Conservation (phyloP, 2,329 filamentous ascomycete species). For the Gnomoniopsis smithogilvyi region DNA sequence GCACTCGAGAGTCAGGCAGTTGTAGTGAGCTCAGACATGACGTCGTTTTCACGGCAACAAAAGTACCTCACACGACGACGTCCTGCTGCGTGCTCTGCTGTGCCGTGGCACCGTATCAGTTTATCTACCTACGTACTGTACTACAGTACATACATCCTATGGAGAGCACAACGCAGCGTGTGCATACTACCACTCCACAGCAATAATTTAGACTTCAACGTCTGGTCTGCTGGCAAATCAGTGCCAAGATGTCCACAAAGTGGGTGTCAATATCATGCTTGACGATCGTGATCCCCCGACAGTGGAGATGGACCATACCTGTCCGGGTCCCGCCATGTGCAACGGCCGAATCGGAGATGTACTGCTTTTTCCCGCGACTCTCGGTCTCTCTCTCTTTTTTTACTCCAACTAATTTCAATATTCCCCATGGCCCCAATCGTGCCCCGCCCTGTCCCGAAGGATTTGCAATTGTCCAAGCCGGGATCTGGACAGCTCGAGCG, state of each 20-base stretch:
- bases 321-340: background rate
- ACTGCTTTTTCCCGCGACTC: conserved; percentile 7
- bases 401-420: background rate
- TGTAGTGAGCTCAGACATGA: conserved; percentile 12
- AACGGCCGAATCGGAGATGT: conserved; percentile 13
- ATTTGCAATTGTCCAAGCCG: background rate
- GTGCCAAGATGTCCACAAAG: background rate
- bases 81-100: background rate
- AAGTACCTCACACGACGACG: background rate
- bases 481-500: background rate
- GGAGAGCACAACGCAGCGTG: too few relatives aligned
- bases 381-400: background rate
- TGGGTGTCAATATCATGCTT: background rate
- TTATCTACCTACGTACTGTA: too few relatives aligned
- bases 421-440: background rate
- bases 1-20: background rate
- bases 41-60: conserved; percentile 1
- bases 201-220: too few relatives aligned
- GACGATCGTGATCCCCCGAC: background rate
- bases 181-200: too few relatives aligned
- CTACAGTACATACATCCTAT: too few relatives aligned
- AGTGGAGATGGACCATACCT: background rate
- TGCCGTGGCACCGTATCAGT: too few relatives aligned
- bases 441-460: background rate
- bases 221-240: background rate